A percentile compares a stretch with the other conserved stretches of the same genome.
These are phyloP conservation scores for Stipa capillata DNA, from an alignment of 176 grass and related monocot species.

Conservation along the genomic window DNA sequence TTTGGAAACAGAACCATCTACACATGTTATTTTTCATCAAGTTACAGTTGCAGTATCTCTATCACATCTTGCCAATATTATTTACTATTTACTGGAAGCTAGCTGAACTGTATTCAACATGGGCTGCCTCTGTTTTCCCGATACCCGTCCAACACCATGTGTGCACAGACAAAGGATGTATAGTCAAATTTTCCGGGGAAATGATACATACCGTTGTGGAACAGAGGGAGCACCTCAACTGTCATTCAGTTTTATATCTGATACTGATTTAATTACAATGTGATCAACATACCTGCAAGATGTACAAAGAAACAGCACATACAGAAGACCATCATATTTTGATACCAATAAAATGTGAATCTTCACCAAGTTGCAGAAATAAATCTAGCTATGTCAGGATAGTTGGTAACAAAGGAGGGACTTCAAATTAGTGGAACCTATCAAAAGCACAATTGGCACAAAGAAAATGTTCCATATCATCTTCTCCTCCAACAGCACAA, in stretches of 20 bases:
- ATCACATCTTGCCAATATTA: not conserved
- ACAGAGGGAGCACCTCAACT: not conserved
- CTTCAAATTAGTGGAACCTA: slow-evolving; percentile 7
- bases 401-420: not conserved
- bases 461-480: not conserved
- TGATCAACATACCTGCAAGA: slow-evolving; percentile 24
- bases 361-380: not conserved
- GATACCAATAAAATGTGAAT: not conserved
- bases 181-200: not conserved
- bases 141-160: not conserved
- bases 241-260: not conserved
- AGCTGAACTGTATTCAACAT: not conserved
- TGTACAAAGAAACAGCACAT: slow-evolving; percentile 5
- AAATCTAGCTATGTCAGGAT: not conserved
- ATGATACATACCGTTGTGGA: not conserved
- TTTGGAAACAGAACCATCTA: not conserved
- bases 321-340: not conserved
- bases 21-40: not conserved
- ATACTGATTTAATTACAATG: not conserved
- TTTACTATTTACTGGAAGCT: not conserved
- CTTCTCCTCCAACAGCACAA: slow-evolving; percentile 1
- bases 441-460: not conserved
- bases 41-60: slow-evolving; percentile 1
- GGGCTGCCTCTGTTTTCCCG: not conserved
- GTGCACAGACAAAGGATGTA: not conserved